These are phyloP conservation scores for Lactarius pseudohatsudake DNA, from an alignment of 768 basidiomycete species.

Conservation along the genomic window DNA sequence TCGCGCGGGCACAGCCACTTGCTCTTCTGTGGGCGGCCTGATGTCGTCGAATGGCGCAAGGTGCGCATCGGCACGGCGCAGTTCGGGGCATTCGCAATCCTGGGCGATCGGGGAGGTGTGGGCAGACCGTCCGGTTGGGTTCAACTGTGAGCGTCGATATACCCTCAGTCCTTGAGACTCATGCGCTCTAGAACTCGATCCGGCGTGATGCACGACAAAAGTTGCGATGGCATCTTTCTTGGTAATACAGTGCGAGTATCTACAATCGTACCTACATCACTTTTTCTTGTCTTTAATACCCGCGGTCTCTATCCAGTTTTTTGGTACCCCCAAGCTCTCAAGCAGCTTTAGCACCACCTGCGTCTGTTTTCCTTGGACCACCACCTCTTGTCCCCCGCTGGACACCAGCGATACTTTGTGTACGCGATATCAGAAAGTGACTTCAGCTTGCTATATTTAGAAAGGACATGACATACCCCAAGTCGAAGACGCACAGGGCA, in stretches of 20 bases:
- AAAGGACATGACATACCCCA: slow-evolving; percentile 49
- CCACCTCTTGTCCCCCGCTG: slow-evolving; percentile 64
- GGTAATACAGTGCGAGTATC: no score
- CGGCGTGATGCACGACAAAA: no score
- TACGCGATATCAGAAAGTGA: not conserved
- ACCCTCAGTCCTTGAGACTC: slow-evolving; percentile 15
- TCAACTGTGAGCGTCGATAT: slow-evolving; percentile 27
- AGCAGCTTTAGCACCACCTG: slow-evolving; percentile 67
- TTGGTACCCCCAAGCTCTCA: slow-evolving; percentile 49
- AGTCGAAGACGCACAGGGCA: slow-evolving; percentile 75
- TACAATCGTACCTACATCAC: not conserved
- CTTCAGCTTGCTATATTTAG: not conserved
- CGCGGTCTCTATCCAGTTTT: slow-evolving; percentile 68
- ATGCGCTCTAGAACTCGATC: no score
- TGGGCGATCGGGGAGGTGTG: slow-evolving; percentile 50
- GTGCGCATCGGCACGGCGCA: slow-evolving; percentile 33
- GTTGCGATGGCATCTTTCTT: no score
- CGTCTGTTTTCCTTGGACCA: slow-evolving; percentile 86
- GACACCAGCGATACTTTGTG: slow-evolving; percentile 54
- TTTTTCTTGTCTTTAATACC: slow-evolving; percentile 50
- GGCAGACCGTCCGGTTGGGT: slow-evolving; percentile 53
- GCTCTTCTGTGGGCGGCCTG: no score
- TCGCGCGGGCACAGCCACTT: no score
- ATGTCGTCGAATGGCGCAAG: slow-evolving; percentile 52
- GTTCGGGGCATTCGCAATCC: slow-evolving; percentile 31